These are phyloP conservation scores for Russula sp. DNA, from an alignment of 768 basidiomycete species.

Conservation along the genomic window DNA sequence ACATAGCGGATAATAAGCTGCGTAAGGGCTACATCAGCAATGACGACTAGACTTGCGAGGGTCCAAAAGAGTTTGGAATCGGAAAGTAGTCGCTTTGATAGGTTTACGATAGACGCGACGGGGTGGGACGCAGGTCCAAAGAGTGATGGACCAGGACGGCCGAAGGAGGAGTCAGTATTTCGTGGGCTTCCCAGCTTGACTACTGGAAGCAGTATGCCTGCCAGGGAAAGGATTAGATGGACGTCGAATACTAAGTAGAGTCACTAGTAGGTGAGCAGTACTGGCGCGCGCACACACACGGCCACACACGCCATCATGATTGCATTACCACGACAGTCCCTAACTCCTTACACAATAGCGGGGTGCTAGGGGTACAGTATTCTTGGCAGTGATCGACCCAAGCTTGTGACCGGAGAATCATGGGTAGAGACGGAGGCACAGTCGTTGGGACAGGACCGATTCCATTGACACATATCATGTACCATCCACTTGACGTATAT, in stretches of 20 bases:
- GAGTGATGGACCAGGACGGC: background rate
- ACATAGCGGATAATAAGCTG: slow-evolving; percentile 73
- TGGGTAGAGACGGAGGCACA: no score
- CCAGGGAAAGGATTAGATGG: background rate
- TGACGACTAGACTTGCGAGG: slow-evolving; percentile 53
- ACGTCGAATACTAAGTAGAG: background rate
- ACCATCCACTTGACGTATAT: no score
- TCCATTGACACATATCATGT: no score
- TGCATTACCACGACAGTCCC: no score
- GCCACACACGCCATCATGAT: no score
- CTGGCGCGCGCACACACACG: no score
- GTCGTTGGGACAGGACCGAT: no score
- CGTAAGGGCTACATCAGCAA: slow-evolving; percentile 74
- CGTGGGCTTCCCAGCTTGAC: slow-evolving; percentile 10
- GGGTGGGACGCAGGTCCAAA: background rate
- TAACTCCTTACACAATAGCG: no score
- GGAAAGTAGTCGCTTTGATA: slow-evolving; percentile 35
- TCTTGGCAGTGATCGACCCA: no score
- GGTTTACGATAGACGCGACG: background rate
- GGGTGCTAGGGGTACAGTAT: no score
- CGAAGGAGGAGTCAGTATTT: background rate
- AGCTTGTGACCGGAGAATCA: no score
- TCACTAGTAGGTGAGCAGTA: no score
- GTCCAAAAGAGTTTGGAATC: slow-evolving; percentile 59
- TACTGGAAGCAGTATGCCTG: background rate